phyloP scores from a whole-genome alignment of 371 early-diverging fungal genomes.

The Choanephora cucurbitarum region DNA sequence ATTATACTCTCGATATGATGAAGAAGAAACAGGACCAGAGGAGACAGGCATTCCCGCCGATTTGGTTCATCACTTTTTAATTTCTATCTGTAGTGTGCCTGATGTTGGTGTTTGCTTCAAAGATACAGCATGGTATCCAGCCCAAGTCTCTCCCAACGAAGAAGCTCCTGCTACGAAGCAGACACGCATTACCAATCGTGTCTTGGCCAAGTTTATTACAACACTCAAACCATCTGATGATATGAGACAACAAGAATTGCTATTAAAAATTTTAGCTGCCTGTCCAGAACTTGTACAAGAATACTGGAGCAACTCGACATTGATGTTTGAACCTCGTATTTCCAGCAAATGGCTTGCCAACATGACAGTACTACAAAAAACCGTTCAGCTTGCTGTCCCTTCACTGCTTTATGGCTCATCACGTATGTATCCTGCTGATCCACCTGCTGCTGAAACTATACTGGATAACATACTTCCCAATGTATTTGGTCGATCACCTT shows the following conservation, averaged over 20 bases:
- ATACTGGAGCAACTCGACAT: constrained; percentile 63
- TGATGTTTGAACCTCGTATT: constrained; percentile 81
- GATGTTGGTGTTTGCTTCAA: constrained; percentile 77
- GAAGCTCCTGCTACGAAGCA: constrained; percentile 27
- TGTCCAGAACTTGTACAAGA: constrained; percentile 81
- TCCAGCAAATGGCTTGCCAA: constrained; percentile 78
- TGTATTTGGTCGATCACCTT: constrained; percentile 55
- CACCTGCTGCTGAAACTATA: constrained; percentile 59
- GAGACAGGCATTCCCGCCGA: constrained; percentile 60
- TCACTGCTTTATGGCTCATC: constrained; percentile 52
- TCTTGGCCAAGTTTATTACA: constrained; percentile 61
- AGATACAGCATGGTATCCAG: constrained; percentile 79
- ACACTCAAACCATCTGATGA: constrained; percentile 70
- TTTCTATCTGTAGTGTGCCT: constrained; percentile 72
- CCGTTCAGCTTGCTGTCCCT: constrained; percentile 74
- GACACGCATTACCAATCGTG: constrained; percentile 54
- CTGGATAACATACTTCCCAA: constrained; percentile 75
- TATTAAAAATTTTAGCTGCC: constrained; percentile 63
- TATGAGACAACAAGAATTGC: constrained; percentile 65
- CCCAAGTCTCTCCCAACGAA: constrained; percentile 27
- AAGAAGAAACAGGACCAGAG: constrained; percentile 32
- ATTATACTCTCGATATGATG: constrained; percentile 57
- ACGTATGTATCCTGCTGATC: constrained; percentile 53
- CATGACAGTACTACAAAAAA: constrained; percentile 69
- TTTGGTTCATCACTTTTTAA: constrained; percentile 69